phyloP scores from a whole-genome alignment of 1,284 basidiomycete species.

The Chondrostereum purpureum region DNA sequence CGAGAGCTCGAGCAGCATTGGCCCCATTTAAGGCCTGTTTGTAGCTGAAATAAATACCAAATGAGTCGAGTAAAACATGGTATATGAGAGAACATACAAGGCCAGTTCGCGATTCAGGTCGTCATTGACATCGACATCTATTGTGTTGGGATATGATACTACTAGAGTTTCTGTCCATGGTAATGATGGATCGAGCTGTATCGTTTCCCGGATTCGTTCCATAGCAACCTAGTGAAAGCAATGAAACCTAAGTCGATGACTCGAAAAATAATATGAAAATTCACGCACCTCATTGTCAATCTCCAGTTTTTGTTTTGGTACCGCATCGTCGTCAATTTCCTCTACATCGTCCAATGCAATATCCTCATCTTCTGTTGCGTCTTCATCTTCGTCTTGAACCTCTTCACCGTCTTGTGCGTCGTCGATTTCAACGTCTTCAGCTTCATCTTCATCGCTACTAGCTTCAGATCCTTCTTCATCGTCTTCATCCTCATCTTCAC shows the following conservation, averaged over 20 bases:
- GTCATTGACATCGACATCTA: constrained; percentile 78
- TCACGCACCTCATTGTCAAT: constrained; percentile 71
- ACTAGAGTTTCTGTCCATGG: constrained; percentile 85
- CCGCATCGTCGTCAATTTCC: constrained; percentile 69
- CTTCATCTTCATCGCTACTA: constrained; percentile 31
- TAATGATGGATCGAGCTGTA: constrained; percentile 69
- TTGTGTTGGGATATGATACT: constrained; percentile 65
- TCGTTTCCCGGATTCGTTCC: constrained; percentile 72
- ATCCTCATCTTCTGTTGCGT: constrained; percentile 30
- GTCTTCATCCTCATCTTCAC: constrained; percentile 29
- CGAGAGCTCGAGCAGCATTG: constrained; percentile 67
- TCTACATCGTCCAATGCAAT: constrained; percentile 70
- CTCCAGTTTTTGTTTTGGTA: constrained; percentile 76
- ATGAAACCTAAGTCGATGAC: constrained; percentile 6
- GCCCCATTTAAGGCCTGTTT: constrained; percentile 90
- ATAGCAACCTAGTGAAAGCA: constrained; percentile 70
- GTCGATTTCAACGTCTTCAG: constrained; percentile 28
- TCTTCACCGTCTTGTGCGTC: constrained; percentile 23
- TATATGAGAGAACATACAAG: constrained; percentile 57
- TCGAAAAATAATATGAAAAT: constrained; percentile 5
- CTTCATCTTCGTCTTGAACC: constrained; percentile 17
- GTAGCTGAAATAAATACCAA: constrained; percentile 53
- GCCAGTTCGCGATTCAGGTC: constrained; percentile 92
- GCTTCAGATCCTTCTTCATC: constrained; percentile 26
- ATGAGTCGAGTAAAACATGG: constrained; percentile 1